phyloP scores from a whole-genome alignment of 805 yeast species.

The Candida chilensis region DNA sequence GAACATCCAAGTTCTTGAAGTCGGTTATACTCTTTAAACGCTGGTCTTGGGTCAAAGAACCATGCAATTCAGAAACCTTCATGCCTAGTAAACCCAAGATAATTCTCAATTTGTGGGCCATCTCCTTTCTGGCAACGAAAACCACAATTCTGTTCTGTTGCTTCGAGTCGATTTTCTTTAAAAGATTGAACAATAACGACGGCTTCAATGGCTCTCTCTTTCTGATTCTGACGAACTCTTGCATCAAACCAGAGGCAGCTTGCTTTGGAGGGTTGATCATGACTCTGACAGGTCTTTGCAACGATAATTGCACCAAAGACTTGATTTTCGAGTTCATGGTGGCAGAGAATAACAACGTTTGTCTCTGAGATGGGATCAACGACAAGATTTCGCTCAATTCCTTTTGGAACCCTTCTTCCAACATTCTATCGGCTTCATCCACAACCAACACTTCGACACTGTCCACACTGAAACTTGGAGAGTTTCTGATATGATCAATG shows the following conservation, averaged over 20 bases:
- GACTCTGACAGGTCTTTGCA: constrained; percentile 84
- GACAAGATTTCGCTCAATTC: constrained; percentile 87
- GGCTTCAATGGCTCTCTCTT: constrained; percentile 81
- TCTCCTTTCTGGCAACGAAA: constrained; percentile 85
- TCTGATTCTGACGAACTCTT: constrained; percentile 92
- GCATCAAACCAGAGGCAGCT: constrained; percentile 83
- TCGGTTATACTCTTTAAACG: constrained; percentile 78
- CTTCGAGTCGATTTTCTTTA: constrained; percentile 55
- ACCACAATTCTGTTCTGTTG: constrained; percentile 73
- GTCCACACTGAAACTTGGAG: constrained; percentile 87
- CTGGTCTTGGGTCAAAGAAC: constrained; percentile 85
- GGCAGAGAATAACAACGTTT: constrained; percentile 91
- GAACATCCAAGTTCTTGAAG: constrained; percentile 76
- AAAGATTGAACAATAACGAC: constrained; percentile 65
- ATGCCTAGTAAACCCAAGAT: constrained; percentile 66
- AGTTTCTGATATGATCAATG: constrained; percentile 92
- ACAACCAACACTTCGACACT: constrained; percentile 85
- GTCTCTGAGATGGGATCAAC: constrained; percentile 84
- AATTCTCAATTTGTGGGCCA: constrained; percentile 81
- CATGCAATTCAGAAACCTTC: constrained; percentile 74
- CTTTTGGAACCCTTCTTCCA: constrained; percentile 97
- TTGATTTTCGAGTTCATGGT: constrained; percentile 95
- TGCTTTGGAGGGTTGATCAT: constrained; percentile 97
- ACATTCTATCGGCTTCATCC: constrained; percentile 99
- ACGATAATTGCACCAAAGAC: constrained; percentile 76